Conservation (phyloP, 768 basidiomycete genomes). For the Rhizopogon vulgaris region DNA sequence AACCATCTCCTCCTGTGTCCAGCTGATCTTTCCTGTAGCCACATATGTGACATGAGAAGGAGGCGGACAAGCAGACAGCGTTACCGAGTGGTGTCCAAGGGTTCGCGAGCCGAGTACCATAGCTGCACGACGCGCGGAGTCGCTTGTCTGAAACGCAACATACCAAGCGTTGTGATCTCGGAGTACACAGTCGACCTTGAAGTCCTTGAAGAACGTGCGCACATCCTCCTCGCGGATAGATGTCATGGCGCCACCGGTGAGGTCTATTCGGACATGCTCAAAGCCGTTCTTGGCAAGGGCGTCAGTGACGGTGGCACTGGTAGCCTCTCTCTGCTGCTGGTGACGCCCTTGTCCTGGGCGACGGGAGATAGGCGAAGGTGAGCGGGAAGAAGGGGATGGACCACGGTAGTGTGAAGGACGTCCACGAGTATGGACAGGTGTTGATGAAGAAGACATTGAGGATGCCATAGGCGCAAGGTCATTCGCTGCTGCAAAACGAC, state of each 20-base stretch:
- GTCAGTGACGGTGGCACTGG: constrained; percentile 22
- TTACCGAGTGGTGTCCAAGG: constrained; percentile 55
- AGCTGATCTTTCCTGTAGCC: constrained; percentile 36
- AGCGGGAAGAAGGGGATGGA: constrained; percentile 24
- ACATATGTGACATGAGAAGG: constrained; percentile 28
- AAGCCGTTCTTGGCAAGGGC: constrained; percentile 56
- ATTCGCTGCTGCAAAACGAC: constrained; percentile 16
- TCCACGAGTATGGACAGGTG: constrained; percentile 24
- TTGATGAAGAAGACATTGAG: constrained; percentile 28
- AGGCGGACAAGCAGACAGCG: constrained; percentile 39
- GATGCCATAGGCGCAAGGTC: constrained; percentile 11
- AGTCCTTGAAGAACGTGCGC: constrained; percentile 58
- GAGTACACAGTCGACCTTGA: constrained; percentile 68
- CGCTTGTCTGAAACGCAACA: constrained; percentile 64
- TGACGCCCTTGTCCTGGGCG: constrained; percentile 29
- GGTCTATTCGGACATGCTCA: constrained; percentile 61
- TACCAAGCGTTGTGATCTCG: constrained; percentile 72
- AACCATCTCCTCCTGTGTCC: constrained; percentile 48
- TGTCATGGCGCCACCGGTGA: constrained; percentile 37
- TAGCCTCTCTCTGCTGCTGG: constrained; percentile 13
- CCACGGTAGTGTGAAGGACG: constrained; percentile 19
- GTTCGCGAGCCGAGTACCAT: constrained; percentile 55
- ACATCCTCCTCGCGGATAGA: constrained; percentile 64
- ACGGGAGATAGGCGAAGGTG: constrained; percentile 37
- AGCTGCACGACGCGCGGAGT: constrained; percentile 60